Evolutionary conservation across 371 early-diverging fungal species (phyloP), one percentile per base, ranked within the genome.

Genomic region (Gilbertella persicaria): DNA sequence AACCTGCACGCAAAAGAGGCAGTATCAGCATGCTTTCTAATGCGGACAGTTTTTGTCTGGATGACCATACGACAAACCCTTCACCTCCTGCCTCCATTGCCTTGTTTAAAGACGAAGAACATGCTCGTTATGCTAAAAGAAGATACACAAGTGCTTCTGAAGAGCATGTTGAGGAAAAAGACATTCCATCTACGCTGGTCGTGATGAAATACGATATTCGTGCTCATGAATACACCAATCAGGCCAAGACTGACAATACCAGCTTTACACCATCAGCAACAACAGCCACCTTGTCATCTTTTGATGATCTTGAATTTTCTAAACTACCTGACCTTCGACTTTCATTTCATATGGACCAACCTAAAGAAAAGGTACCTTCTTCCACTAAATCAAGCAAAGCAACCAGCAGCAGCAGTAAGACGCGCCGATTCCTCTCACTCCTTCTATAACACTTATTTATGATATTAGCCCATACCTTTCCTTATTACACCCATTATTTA

Each of bases 11-110:
- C 36, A 75, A 75, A 43, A 65, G 75, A 7, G 72, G 72, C 14
- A 75, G 75, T 37, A 57, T 75, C 24, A 75, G 75, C 25, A 71
- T 75, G 72, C 35, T 75, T 10, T 75, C 75, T 4, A 67, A 73
- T 25, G 51, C 64, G 7, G 72, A 71, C 21, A 69, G 64, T 17
- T 62, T 67, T 42, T 59, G 61, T 45, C 47, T 68, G 2, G 67
- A 67, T 28, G 50, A 52, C 16, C 29, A 38, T 26, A 25, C 14
- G 43, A 16, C 5, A 25, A 13, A 23, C 35, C 25, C 16, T 43
- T 25, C 23, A 28, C 19, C 14, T 45, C 45, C 28, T 3, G 33
- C 13, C 33, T 33, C 33, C 2, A n/a, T n/a, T n/a, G n/a, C n/a
- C n/a, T n/a, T n/a, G 4, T 51, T 46, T 25, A 49, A 55, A 46